phyloP scores from a whole-genome alignment of 306 rosid genomes.

The Urtica urens region DNA sequence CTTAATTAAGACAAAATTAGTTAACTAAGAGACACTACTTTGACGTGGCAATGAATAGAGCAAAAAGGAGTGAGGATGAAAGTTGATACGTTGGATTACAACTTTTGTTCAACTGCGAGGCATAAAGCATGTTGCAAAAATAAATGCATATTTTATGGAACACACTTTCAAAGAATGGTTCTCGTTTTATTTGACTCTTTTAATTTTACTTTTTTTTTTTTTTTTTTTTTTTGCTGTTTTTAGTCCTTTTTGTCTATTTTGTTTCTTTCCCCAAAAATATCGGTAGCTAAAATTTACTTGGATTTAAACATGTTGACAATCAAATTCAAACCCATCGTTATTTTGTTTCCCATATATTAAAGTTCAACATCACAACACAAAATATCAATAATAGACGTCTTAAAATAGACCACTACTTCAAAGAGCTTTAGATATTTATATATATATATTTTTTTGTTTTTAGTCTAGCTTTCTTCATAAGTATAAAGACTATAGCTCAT shows the following conservation, averaged over 20 bases:
- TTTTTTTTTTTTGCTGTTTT: neutral
- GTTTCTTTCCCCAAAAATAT: neutral
- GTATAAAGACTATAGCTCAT: too few relatives aligned
- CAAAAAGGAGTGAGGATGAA: neutral
- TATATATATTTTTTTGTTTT: too few relatives aligned
- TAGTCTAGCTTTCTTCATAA: too few relatives aligned
- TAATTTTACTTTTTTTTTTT: neutral
- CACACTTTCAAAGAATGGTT: constrained; percentile 1
- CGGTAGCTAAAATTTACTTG: neutral
- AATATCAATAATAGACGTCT: neutral
- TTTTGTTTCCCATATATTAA: neutral
- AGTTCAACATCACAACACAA: neutral
- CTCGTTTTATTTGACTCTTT: constrained; percentile 3
- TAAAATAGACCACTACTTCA: too few relatives aligned
- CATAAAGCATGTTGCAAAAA: neutral
- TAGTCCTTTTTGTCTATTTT: neutral
- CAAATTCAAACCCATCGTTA: neutral
- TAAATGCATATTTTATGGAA: neutral
- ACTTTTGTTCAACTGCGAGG: neutral
- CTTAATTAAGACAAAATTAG: neutral
- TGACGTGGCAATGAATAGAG: neutral
- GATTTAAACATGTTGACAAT: neutral
- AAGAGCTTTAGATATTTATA: too few relatives aligned
- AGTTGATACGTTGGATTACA: neutral
- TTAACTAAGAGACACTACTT: neutral